Conservation (phyloP, 768 basidiomycete genomes). For the Boletus barrowsii region DNA sequence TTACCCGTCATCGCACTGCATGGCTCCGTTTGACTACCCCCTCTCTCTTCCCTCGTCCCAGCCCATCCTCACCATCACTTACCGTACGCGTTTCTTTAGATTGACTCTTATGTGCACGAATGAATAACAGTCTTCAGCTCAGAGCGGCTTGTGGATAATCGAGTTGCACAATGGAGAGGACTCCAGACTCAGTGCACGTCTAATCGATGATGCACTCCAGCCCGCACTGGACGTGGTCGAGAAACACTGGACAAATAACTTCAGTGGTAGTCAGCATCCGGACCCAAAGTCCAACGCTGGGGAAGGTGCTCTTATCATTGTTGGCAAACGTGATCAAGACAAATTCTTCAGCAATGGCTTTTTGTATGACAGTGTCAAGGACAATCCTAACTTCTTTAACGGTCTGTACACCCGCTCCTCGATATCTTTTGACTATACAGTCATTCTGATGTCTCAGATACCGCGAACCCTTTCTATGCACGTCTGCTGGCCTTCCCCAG, state of each 20-base stretch:
- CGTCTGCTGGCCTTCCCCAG: constrained; percentile 76
- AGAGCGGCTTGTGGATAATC: constrained; percentile 70
- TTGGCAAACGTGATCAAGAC: constrained; percentile 70
- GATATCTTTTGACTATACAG: neutral
- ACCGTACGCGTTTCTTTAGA: constrained; percentile 42
- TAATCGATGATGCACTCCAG: constrained; percentile 59
- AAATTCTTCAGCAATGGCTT: constrained; percentile 91
- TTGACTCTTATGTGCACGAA: neutral
- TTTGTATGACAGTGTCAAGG: constrained; percentile 50
- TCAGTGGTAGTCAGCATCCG: constrained; percentile 40
- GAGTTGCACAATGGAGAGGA: constrained; percentile 80
- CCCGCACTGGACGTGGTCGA: constrained; percentile 76
- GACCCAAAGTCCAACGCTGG: constrained; percentile 35
- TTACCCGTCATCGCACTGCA: neutral
- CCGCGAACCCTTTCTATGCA: constrained; percentile 68
- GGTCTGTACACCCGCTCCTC: constrained; percentile 36
- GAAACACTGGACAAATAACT: constrained; percentile 58
- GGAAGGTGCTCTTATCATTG: constrained; percentile 71
- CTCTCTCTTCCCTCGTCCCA: constrained; percentile 46
- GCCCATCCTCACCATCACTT: constrained; percentile 64
- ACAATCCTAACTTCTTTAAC: constrained; percentile 63
- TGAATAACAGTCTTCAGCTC: neutral
- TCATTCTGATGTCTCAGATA: constrained; percentile 40
- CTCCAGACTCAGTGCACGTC: constrained; percentile 57
- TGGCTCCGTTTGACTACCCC: constrained; percentile 28